Base-by-base conservation (phyloP, 2,329 filamentous ascomycete genomes). In the Dendryphion nanum region DNA sequence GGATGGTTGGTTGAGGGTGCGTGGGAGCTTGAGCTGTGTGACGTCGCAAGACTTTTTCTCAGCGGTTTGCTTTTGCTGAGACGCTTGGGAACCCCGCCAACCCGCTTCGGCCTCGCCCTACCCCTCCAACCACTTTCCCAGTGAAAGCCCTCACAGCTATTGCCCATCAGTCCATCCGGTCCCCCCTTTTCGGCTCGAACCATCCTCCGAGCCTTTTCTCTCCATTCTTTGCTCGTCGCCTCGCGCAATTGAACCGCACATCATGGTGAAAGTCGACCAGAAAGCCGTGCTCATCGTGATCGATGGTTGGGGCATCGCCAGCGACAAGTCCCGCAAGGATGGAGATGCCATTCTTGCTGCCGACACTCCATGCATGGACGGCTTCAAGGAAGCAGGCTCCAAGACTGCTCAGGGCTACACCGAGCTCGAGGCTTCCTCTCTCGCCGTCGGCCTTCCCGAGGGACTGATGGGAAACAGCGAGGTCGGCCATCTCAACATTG, bases 381-480 rank as follows among this genome's bases (percentile, higher is more conserved):
- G 81, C 44, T 90, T 98, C 67, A 73, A 73, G 40, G 74, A 75
- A 37, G 60, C 74, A 39, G 75, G 74, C 56, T 86, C 84, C 62
- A 82, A 85, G 68, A 85, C 83, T 49, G 74, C 83, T 20, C 83
- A 91, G 59, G 90, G 90, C 45, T 98, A 85, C 73, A 89, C 87
- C 49, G 83, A 94, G 73, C 84, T 98, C 46, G 93, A 98, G 57
- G 93, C 93, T 41, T 97, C 93, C 2, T 97, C 93, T 30, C 80
- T 95, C 44, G 93, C 93, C 31, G 93, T 98, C 50, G 93, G 93
- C 51, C 81, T 98, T 37, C 93, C 93, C 15, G 90, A 98, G 66
- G 93, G 93, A 42, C 77, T 98, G 52, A 98, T 98, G 93, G 93
- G 93, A 51, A 98, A 98, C 77, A 95, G 88, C 56, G 93, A 98